A percentile compares a stretch with the other conserved stretches of the same genome.
phyloP scores from a whole-genome alignment of 768 basidiomycete genomes.

The Macrolepiota albuminosa region DNA sequence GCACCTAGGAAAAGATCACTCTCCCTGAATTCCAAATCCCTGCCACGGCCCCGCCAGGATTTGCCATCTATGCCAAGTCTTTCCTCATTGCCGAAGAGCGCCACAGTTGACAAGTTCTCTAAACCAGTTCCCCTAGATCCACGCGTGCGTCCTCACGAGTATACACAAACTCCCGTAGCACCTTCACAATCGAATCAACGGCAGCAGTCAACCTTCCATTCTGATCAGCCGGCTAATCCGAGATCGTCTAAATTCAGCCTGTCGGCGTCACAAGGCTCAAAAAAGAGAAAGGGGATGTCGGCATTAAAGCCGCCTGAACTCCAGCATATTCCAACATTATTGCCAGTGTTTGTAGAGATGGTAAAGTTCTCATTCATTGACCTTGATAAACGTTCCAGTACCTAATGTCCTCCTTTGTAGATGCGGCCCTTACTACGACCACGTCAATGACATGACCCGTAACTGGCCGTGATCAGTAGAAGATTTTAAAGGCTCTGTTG shows the following conservation, averaged over 20 bases:
- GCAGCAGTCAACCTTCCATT: neutral
- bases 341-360: conserved; percentile 91
- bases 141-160: conserved; percentile 18
- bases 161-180: conserved; percentile 15
- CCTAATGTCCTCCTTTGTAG: conserved; percentile 18
- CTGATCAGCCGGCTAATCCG: neutral
- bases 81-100: conserved; percentile 31
- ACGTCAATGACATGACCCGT: conserved; percentile 14
- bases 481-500: neutral
- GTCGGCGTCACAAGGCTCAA: conserved; percentile 7
- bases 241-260: neutral
- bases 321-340: conserved; percentile 68
- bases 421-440: conserved; percentile 40
- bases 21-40: conserved; percentile 44
- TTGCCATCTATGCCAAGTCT: conserved; percentile 37
- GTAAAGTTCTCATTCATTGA: conserved; percentile 38
- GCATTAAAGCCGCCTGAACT: conserved; percentile 72
- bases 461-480: neutral
- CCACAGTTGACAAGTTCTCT: conserved; percentile 13
- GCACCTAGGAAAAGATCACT: conserved; percentile 29
- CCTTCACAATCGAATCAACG: conserved; percentile 6
- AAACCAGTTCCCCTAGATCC: conserved; percentile 40
- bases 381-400: neutral
- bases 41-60: conserved; percentile 26
- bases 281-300: conserved; percentile 36